Evolutionary conservation across 1,139 yeast species (phyloP).

Genomic region (Candida albicans): DNA sequence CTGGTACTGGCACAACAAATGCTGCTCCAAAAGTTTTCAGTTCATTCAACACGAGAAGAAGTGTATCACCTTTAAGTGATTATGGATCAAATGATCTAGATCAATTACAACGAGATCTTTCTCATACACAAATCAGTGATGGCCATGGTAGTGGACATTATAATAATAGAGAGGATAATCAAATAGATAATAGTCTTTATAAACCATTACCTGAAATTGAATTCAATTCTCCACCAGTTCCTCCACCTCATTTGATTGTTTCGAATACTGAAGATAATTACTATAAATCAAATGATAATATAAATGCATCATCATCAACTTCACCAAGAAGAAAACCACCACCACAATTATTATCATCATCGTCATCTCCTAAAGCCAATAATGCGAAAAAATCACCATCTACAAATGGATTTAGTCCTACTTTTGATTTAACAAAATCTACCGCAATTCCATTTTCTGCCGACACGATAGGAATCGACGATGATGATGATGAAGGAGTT

Average conservation of each 20-base stretch:
- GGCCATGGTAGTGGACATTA: neutral
- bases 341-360: slow-evolving; percentile 9
- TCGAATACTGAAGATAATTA: neutral
- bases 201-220: slow-evolving; percentile 1
- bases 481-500: slow-evolving; percentile 22
- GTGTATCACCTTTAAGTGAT: slow-evolving; percentile 14
- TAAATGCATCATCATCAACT: slow-evolving; percentile 11
- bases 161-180: neutral
- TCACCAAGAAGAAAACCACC: slow-evolving; percentile 19
- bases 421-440: slow-evolving; percentile 12
- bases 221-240: slow-evolving; percentile 9
- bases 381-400: neutral
- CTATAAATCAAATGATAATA: neutral
- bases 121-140: slow-evolving; percentile 2
- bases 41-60: slow-evolving; percentile 8
- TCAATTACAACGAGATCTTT: slow-evolving; percentile 22
- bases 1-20: neutral
- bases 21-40: slow-evolving; percentile 8
- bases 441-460: slow-evolving; percentile 47
- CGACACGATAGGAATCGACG: slow-evolving; percentile 41
- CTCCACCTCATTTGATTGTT: slow-evolving; percentile 13
- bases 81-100: slow-evolving; percentile 19
- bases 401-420: slow-evolving; percentile 1
- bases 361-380: slow-evolving; percentile 15
- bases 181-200: neutral